Conservation (phyloP, 2,329 filamentous ascomycete genomes). For the Beauveria asiatica region DNA sequence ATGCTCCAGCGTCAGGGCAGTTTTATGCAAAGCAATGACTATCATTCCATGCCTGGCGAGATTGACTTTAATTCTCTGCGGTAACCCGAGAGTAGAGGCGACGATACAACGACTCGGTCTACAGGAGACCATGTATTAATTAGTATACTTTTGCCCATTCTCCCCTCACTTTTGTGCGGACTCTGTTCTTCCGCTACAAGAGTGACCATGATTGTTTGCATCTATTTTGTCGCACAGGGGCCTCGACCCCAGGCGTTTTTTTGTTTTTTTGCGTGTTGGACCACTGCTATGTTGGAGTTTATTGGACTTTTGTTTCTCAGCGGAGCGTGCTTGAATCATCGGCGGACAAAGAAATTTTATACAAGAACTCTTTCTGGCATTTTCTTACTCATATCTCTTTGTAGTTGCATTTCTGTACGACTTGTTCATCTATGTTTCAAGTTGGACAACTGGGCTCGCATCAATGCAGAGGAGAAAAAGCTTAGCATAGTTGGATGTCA, state of each 20-base stretch:
- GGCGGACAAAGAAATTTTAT: not conserved
- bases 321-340: not conserved
- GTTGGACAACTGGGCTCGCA: not conserved
- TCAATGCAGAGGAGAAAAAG: not conserved
- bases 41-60: slow-evolving; percentile 2
- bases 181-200: not conserved
- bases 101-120: not conserved
- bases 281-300: not conserved
- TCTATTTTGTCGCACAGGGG: not conserved
- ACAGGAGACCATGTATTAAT: not conserved
- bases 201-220: not conserved
- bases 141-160: not conserved
- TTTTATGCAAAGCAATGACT: slow-evolving; percentile 20
- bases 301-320: not conserved
- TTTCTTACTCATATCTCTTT: not conserved
- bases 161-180: not conserved
- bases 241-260: not conserved
- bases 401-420: not conserved
- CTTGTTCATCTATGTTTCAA: slow-evolving; percentile 11
- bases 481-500: not conserved
- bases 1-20: slow-evolving; percentile 23
- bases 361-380: not conserved
- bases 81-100: not conserved
- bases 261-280: not conserved
- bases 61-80: slow-evolving; percentile 18